Conservation (phyloP, 805 yeast genomes). For the Millerozyma miso region DNA sequence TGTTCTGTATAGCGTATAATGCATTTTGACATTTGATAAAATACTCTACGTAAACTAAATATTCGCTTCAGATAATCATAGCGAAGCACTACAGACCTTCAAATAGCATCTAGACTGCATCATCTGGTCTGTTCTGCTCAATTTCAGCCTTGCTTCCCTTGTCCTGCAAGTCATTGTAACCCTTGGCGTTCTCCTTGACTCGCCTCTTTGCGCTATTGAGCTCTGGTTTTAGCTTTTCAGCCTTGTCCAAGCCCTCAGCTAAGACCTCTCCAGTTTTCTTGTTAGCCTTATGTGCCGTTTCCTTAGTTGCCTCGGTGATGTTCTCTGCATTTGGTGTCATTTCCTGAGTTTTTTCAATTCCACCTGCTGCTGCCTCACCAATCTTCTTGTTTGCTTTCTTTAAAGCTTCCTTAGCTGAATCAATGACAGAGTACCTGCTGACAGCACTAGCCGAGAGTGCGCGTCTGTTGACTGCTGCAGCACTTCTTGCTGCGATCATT, state of each 20-base stretch:
- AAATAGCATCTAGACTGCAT: conserved; percentile 17
- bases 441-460: conserved; percentile 1
- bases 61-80: too few species aligned
- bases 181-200: conserved; percentile 26
- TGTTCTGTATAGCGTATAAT: not conserved
- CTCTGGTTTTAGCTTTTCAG: conserved; percentile 12
- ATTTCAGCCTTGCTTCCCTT: conserved; percentile 39
- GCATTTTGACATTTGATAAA: not conserved
- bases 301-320: conserved; percentile 15
- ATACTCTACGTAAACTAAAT: too few species aligned
- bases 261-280: conserved; percentile 28
- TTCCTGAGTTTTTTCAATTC: conserved; percentile 34
- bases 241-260: conserved; percentile 29
- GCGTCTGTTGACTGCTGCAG: conserved; percentile 1
- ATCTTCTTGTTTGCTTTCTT: conserved; percentile 31
- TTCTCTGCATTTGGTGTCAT: conserved; percentile 12
- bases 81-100: not conserved
- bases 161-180: conserved; percentile 39
- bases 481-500: conserved; percentile 3
- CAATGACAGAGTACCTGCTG: conserved; percentile 22
- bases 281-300: conserved; percentile 24
- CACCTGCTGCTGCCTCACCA: conserved; percentile 39
- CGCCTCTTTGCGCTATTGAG: conserved; percentile 12
- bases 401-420: conserved; percentile 33
- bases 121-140: conserved; percentile 46